These are phyloP conservation scores for Tricholoma flavovirens DNA, from an alignment of 768 basidiomycete genomes.

Conservation along the genomic window DNA sequence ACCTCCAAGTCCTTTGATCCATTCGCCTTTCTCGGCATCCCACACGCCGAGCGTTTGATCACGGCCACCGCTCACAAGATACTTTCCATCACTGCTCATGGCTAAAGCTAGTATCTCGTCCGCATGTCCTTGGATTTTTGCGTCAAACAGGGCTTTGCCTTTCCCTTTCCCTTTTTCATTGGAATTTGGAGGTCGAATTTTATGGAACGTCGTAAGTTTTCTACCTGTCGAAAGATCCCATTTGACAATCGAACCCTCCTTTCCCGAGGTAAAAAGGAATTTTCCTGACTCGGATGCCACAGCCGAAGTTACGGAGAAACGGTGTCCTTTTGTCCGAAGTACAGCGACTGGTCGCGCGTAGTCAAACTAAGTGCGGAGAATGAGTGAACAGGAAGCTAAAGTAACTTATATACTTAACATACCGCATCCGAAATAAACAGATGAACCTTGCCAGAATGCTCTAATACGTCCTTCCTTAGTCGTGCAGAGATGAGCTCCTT, in stretches of 20 bases:
- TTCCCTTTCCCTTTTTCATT: slow-evolving; percentile 58
- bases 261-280: slow-evolving; percentile 83
- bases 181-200: slow-evolving; percentile 37
- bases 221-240: slow-evolving; percentile 71
- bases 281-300: slow-evolving; percentile 66
- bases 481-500: slow-evolving; percentile 86
- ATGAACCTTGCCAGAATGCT: slow-evolving; percentile 85
- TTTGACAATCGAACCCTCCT: slow-evolving; percentile 86
- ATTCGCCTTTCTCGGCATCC: slow-evolving; percentile 70
- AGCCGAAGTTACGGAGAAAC: slow-evolving; percentile 77
- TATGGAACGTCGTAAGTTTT: slow-evolving; percentile 53
- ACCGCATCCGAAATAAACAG: slow-evolving; percentile 73
- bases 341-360: slow-evolving; percentile 40
- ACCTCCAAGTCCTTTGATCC: slow-evolving; percentile 79
- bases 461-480: slow-evolving; percentile 86
- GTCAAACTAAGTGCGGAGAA: slow-evolving; percentile 42
- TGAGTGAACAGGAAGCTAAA: neutral
- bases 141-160: slow-evolving; percentile 37
- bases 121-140: slow-evolving; percentile 66
- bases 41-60: slow-evolving; percentile 83
- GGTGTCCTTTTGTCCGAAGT: slow-evolving; percentile 67
- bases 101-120: slow-evolving; percentile 85
- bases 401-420: slow-evolving; percentile 19
- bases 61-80: slow-evolving; percentile 81
- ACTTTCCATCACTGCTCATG: slow-evolving; percentile 77